Evolutionary conservation across 1,284 basidiomycete genomes (phyloP).

Genomic region (Schizophyllum amplum): DNA sequence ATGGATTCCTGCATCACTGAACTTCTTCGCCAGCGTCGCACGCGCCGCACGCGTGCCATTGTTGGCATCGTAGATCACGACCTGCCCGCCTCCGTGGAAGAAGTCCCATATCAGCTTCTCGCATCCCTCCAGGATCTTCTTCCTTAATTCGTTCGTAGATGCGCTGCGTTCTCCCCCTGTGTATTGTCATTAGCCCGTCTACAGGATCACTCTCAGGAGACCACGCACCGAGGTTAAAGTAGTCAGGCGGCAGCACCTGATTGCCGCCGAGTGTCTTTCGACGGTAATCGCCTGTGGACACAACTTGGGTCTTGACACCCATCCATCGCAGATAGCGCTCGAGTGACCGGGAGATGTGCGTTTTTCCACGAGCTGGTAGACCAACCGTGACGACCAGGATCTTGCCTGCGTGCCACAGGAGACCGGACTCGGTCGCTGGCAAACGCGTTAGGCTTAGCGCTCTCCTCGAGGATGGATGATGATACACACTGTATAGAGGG

Average conservation of each 20-base stretch:
- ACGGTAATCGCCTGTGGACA: conserved; percentile 92
- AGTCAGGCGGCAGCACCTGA: conserved; percentile 83
- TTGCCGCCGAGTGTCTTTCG: conserved; percentile 86
- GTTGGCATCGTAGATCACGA: conserved; percentile 99
- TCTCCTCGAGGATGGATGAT: neutral
- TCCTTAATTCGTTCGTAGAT: conserved; percentile 71
- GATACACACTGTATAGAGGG: conserved; percentile 55
- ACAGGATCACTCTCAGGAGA: neutral
- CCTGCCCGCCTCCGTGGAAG: conserved; percentile 85
- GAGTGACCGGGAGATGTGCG: conserved; percentile 90
- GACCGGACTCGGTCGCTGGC: conserved; percentile 58
- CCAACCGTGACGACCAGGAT: conserved; percentile 91
- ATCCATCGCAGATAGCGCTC: conserved; percentile 98
- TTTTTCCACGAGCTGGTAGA: conserved; percentile 91
- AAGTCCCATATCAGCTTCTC: conserved; percentile 87
- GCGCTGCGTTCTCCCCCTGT: conserved; percentile 50
- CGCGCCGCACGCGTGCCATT: conserved; percentile 75
- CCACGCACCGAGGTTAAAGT: conserved; percentile 75
- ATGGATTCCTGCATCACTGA: conserved; percentile 79
- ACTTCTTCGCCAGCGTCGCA: conserved; percentile 73
- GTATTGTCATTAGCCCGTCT: conserved; percentile 7
- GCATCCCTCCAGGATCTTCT: conserved; percentile 71
- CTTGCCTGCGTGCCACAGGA: conserved; percentile 92
- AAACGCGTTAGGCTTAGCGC: conserved; percentile 13
- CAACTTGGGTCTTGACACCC: conserved; percentile 92